Conservation (phyloP, 257 asterid species). For the Cinchona pubescens region DNA sequence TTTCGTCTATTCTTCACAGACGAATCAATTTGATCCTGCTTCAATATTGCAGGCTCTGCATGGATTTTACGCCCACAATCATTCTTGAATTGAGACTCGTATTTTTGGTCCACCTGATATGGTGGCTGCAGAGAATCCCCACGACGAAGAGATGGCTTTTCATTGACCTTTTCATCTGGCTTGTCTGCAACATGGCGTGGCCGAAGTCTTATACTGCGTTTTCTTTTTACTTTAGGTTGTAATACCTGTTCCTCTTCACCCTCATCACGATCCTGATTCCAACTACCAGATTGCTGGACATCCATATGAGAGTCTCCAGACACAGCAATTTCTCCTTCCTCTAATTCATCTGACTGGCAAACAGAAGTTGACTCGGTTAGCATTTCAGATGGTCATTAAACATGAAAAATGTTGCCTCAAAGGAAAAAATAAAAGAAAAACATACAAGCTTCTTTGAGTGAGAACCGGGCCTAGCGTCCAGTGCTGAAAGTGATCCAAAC, state of each 20-base stretch:
- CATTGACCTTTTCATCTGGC: slow-evolving; percentile 56
- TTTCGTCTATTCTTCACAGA: slow-evolving; percentile 53
- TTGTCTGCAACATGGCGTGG: slow-evolving; percentile 69
- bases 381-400: slow-evolving; percentile 10
- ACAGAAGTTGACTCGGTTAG: slow-evolving; percentile 18
- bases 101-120: slow-evolving; percentile 57
- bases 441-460: slow-evolving; percentile 76
- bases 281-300: slow-evolving; percentile 95
- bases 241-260: slow-evolving; percentile 97
- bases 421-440: not conserved
- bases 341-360: slow-evolving; percentile 75
- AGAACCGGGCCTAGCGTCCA: slow-evolving; percentile 81
- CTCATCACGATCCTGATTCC: slow-evolving; percentile 94
- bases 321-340: slow-evolving; percentile 92
- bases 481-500: slow-evolving; percentile 96
- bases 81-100: slow-evolving; percentile 51
- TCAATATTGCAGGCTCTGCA: slow-evolving; percentile 50
- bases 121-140: slow-evolving; percentile 60
- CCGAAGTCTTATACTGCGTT: slow-evolving; percentile 83
- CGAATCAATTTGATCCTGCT: slow-evolving; percentile 49
- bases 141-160: slow-evolving; percentile 55
- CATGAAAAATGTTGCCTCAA: not conserved
- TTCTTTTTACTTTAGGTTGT: slow-evolving; percentile 91
- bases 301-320: slow-evolving; percentile 90
- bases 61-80: slow-evolving; percentile 47